These are phyloP conservation scores for Haematococcus lacustris DNA, from an alignment of 139 green algal genomes.

Conservation along the genomic window DNA sequence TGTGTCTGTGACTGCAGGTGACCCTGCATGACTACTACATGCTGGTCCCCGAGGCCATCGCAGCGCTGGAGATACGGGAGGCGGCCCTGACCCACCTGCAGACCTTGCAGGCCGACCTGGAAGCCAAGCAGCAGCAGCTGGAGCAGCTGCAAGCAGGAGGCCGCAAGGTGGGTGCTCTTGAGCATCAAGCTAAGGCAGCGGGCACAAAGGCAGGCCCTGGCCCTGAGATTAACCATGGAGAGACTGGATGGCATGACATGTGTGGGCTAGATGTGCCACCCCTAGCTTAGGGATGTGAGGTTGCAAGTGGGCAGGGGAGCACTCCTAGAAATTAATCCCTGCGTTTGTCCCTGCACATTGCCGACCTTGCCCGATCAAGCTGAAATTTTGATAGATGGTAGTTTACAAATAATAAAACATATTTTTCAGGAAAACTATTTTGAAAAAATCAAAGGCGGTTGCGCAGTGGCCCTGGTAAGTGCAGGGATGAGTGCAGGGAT, in stretches of 20 bases:
- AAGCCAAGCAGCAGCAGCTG: slow-evolving; percentile 22
- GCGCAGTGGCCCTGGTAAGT: too few species aligned
- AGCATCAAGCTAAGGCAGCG: background rate
- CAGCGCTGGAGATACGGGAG: slow-evolving; percentile 40
- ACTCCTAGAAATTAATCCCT: too few species aligned
- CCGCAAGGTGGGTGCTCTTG: slow-evolving; percentile 3
- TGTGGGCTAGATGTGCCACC: background rate
- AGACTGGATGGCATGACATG: background rate
- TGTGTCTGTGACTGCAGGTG: too few species aligned
- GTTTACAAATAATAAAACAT: too few species aligned
- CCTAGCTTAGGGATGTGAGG: background rate
- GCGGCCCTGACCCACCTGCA: slow-evolving; percentile 20
- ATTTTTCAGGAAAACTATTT: too few species aligned
- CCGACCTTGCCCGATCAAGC: too few species aligned
- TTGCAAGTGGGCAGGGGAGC: too few species aligned
- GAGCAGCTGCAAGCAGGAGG: background rate
- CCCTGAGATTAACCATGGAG: too few species aligned
- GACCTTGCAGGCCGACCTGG: slow-evolving; percentile 33
- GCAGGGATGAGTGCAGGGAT: too few species aligned
- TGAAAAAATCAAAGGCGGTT: too few species aligned
- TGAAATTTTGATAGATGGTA: too few species aligned
- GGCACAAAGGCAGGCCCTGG: background rate
- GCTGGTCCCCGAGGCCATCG: slow-evolving; percentile 41
- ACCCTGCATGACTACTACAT: slow-evolving; percentile 40
- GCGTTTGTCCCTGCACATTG: too few species aligned